A percentile compares a stretch with the other conserved stretches of the same genome.
Evolutionary conservation across 2,329 filamentous ascomycete genomes (phyloP).

Genomic region (Microcyclosporella mali): DNA sequence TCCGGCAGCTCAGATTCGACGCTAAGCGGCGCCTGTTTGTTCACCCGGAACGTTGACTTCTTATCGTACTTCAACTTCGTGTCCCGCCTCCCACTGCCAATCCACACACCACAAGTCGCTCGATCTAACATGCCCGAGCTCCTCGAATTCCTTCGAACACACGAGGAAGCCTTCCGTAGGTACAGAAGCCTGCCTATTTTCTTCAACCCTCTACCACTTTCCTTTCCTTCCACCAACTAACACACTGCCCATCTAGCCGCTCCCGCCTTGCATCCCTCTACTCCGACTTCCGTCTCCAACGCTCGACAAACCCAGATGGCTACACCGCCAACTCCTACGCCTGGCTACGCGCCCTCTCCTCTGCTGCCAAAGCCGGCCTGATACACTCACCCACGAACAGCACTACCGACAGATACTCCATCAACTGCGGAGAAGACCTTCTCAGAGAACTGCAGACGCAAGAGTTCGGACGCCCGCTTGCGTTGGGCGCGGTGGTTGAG

Average conservation of each 20-base stretch:
- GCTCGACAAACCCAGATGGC: slow-evolving; percentile 73
- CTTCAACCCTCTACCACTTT: neutral
- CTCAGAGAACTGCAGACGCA: slow-evolving; percentile 65
- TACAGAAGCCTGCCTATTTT: slow-evolving; percentile 24
- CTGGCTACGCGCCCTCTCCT: slow-evolving; percentile 70
- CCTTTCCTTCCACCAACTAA: slow-evolving; percentile 8
- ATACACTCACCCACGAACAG: slow-evolving; percentile 38
- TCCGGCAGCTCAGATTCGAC: too few relatives aligned
- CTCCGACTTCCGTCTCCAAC: slow-evolving; percentile 73
- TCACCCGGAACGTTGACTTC: neutral
- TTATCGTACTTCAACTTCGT: neutral
- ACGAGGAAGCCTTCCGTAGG: slow-evolving; percentile 47
- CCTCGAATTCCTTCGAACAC: slow-evolving; percentile 51
- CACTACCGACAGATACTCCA: slow-evolving; percentile 43
- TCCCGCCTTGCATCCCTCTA: slow-evolving; percentile 78
- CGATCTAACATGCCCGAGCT: slow-evolving; percentile 40
- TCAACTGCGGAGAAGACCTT: slow-evolving; percentile 56
- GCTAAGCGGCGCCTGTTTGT: neutral
- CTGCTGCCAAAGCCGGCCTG: slow-evolving; percentile 59
- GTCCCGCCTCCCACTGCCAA: neutral
- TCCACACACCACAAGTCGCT: neutral
- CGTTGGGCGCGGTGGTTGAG: slow-evolving; percentile 68
- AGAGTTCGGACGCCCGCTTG: slow-evolving; percentile 74
- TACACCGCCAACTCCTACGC: slow-evolving; percentile 73
- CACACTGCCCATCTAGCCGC: slow-evolving; percentile 40